These are phyloP conservation scores for Colletotrichum spaethianum DNA, from an alignment of 2,329 filamentous ascomycete species.

Conservation along the genomic window DNA sequence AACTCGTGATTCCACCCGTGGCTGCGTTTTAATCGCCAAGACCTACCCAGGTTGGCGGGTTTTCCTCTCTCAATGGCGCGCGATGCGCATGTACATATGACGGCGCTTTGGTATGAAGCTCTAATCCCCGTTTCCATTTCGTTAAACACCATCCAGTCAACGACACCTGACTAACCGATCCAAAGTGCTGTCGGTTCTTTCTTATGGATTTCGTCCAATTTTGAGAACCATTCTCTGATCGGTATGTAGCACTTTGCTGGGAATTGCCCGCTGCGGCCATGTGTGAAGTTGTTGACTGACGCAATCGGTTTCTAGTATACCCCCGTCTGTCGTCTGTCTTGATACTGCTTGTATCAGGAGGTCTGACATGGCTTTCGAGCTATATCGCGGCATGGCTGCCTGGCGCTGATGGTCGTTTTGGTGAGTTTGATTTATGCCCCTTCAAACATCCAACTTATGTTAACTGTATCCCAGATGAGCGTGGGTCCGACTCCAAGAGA, in stretches of 20 bases:
- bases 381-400: conserved; percentile 62
- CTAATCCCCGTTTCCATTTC: neutral
- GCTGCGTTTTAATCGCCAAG: conserved; percentile 1
- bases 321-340: conserved; percentile 64
- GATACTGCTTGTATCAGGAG: conserved; percentile 61
- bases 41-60: conserved; percentile 2
- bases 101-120: conserved; percentile 52
- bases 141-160: neutral
- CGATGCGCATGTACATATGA: conserved; percentile 51
- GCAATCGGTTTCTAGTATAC: conserved; percentile 54
- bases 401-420: conserved; percentile 63
- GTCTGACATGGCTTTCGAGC: conserved; percentile 57
- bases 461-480: conserved; percentile 34
- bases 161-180: neutral
- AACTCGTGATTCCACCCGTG: neutral
- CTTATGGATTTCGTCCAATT: conserved; percentile 61
- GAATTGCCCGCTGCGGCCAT: neutral
- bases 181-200: conserved; percentile 63
- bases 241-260: conserved; percentile 52
- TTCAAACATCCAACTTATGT: neutral
- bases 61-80: conserved; percentile 46
- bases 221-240: conserved; percentile 64
- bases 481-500: conserved; percentile 15
- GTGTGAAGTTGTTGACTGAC: conserved; percentile 1
- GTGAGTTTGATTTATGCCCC: conserved; percentile 39